Percentiles rank a stretch among this genome's conserved stretches.
Evolutionary conservation across 164 flowering plant genomes (phyloP).

Genomic region (Tinospora cordifolia): DNA sequence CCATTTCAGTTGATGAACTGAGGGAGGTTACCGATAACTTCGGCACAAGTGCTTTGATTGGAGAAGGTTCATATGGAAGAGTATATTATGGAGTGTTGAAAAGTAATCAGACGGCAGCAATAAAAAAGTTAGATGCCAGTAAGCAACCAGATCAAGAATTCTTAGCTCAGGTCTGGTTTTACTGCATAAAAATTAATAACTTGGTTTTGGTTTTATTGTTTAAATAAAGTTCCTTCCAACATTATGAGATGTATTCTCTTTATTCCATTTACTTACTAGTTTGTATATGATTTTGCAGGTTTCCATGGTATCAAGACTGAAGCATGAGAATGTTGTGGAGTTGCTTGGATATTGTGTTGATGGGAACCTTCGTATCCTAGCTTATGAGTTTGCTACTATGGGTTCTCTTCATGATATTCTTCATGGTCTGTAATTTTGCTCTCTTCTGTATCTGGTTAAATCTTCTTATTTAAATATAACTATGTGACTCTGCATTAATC

Average conservation of each 20-base stretch:
- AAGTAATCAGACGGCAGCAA: slow-evolving; percentile 63
- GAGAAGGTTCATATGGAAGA: slow-evolving; percentile 94
- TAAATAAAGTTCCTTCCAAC: too few species aligned
- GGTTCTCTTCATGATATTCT: slow-evolving; percentile 79
- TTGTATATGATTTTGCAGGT: slow-evolving; percentile 32
- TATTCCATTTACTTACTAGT: not conserved
- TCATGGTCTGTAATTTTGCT: slow-evolving; percentile 38
- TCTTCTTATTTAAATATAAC: not conserved
- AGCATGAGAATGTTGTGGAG: slow-evolving; percentile 53
- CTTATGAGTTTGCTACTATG: slow-evolving; percentile 58
- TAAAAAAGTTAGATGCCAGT: slow-evolving; percentile 83
- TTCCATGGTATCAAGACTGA: slow-evolving; percentile 63
- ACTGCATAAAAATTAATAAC: slow-evolving; percentile 35
- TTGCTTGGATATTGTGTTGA: slow-evolving; percentile 62
- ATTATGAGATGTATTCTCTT: slow-evolving; percentile 1
- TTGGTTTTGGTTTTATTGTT: slow-evolving; percentile 38
- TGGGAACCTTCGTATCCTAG: slow-evolving; percentile 51
- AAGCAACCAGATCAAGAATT: slow-evolving; percentile 90
- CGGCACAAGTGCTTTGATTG: slow-evolving; percentile 63
- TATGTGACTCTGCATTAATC: not conserved
- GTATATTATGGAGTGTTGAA: slow-evolving; percentile 71
- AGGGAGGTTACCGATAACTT: slow-evolving; percentile 74
- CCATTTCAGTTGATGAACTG: slow-evolving; percentile 59
- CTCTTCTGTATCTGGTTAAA: not conserved
- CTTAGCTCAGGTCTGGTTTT: slow-evolving; percentile 61